phyloP scores from a whole-genome alignment of 202 grass and related monocot genomes.

The Elaeis oleifera region DNA sequence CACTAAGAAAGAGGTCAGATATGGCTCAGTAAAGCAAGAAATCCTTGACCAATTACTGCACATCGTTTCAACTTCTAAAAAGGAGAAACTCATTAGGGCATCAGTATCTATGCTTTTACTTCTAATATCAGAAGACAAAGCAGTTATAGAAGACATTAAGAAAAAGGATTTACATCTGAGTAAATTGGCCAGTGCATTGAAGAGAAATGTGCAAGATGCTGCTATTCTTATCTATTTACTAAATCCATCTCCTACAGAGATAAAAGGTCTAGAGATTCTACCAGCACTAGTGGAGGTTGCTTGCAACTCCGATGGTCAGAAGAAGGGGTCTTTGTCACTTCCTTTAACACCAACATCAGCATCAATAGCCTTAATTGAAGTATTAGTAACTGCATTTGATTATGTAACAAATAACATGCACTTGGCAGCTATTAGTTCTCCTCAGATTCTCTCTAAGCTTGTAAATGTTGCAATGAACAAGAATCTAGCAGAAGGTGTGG shows the following conservation, averaged over 20 bases:
- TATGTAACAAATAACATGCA: slow-evolving; percentile 97
- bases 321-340: slow-evolving; percentile 38
- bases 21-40: slow-evolving; percentile 56
- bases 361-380: slow-evolving; percentile 93
- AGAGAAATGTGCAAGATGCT: slow-evolving; percentile 83
- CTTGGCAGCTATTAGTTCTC: slow-evolving; percentile 74
- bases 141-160: slow-evolving; percentile 83
- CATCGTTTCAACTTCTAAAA: slow-evolving; percentile 73
- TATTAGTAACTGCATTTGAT: slow-evolving; percentile 91
- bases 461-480: slow-evolving; percentile 73
- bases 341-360: slow-evolving; percentile 78
- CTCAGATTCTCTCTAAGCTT: slow-evolving; percentile 67
- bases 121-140: slow-evolving; percentile 91
- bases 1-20: slow-evolving; percentile 43
- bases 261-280: slow-evolving; percentile 75
- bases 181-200: slow-evolving; percentile 71
- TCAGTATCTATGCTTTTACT: slow-evolving; percentile 69
- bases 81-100: slow-evolving; percentile 69
- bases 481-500: slow-evolving; percentile 77
- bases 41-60: slow-evolving; percentile 79
- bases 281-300: slow-evolving; percentile 78
- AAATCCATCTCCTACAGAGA: slow-evolving; percentile 77
- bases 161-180: slow-evolving; percentile 66
- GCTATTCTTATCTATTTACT: slow-evolving; percentile 92
- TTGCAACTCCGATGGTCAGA: slow-evolving; percentile 46